phyloP scores from a whole-genome alignment of 1,284 basidiomycete genomes.

The Apiotrichum brassicae region DNA sequence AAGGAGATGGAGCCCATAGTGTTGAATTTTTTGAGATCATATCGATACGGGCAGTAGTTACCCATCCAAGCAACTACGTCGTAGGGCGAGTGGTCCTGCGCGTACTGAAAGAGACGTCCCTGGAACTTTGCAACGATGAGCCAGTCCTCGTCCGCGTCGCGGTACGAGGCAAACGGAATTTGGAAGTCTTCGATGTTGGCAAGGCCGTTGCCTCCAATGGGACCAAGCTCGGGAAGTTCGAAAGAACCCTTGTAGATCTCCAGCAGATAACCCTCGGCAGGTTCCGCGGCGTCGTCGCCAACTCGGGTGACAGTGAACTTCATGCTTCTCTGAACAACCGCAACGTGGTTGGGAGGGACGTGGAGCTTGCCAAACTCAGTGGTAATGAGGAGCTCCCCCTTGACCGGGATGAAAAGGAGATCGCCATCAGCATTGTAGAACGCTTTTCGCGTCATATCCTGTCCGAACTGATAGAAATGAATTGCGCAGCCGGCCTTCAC shows the following conservation, averaged over 20 bases:
- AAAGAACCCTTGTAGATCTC: conserved; percentile 62
- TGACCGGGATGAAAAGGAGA: conserved; percentile 60
- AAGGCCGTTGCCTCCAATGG: conserved; percentile 59
- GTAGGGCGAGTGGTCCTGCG: conserved; percentile 44
- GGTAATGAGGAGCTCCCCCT: conserved; percentile 60
- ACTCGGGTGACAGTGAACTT: conserved; percentile 55
- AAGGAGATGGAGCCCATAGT: conserved; percentile 61
- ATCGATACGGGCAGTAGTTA: conserved; percentile 67
- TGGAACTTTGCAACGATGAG: conserved; percentile 33
- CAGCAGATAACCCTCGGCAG: conserved; percentile 50
- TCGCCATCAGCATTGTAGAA: conserved; percentile 65
- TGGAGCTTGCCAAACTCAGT: conserved; percentile 65
- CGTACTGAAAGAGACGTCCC: conserved; percentile 42
- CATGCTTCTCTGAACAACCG: conserved; percentile 60
- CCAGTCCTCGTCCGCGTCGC: conserved; percentile 52
- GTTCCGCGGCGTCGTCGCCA: not conserved
- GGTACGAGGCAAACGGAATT: conserved; percentile 56
- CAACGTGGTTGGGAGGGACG: conserved; percentile 60
- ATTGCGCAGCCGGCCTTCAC: conserved; percentile 58
- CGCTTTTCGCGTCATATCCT: conserved; percentile 59
- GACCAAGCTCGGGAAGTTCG: conserved; percentile 60
- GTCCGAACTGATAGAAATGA: conserved; percentile 59
- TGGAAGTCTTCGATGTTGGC: conserved; percentile 62
- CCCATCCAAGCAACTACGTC: conserved; percentile 67
- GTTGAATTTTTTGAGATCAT: conserved; percentile 61